These are phyloP conservation scores for Fusarium sp. DNA, from an alignment of 2,329 filamentous ascomycete species.

Conservation along the genomic window DNA sequence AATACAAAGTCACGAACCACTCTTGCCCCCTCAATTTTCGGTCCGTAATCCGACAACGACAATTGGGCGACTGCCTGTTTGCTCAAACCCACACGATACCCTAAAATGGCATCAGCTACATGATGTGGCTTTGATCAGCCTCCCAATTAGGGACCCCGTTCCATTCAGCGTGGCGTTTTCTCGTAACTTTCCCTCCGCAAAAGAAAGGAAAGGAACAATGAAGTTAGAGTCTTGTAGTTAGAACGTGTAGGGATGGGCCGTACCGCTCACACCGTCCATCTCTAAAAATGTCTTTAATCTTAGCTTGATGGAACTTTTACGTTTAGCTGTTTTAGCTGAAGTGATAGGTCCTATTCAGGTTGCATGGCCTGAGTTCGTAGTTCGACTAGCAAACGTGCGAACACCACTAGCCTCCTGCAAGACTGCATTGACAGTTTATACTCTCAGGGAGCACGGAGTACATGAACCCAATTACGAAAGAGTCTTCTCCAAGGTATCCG, in stretches of 20 bases:
- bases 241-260: constrained; percentile 32
- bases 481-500: neutral
- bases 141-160: neutral
- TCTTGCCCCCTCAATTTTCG: neutral
- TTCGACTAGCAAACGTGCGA: neutral
- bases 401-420: neutral
- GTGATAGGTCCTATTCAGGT: neutral
- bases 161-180: neutral
- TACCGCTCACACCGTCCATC: constrained; percentile 33
- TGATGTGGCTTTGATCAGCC: constrained; percentile 18
- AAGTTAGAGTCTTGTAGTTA: neutral
- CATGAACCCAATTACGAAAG: neutral
- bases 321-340: neutral
- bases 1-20: neutral
- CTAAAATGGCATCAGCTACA: constrained; percentile 1
- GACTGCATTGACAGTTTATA: neutral
- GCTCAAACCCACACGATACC: neutral
- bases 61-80: constrained; percentile 18
- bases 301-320: neutral
- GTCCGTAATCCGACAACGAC: neutral
- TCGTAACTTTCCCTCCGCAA: neutral
- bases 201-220: no score
- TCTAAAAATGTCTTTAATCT: neutral
- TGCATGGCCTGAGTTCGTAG: neutral
- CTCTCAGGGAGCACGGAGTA: neutral